phyloP scores from a whole-genome alignment of 805 yeast genomes.

The Pichia gijzeniarum region DNA sequence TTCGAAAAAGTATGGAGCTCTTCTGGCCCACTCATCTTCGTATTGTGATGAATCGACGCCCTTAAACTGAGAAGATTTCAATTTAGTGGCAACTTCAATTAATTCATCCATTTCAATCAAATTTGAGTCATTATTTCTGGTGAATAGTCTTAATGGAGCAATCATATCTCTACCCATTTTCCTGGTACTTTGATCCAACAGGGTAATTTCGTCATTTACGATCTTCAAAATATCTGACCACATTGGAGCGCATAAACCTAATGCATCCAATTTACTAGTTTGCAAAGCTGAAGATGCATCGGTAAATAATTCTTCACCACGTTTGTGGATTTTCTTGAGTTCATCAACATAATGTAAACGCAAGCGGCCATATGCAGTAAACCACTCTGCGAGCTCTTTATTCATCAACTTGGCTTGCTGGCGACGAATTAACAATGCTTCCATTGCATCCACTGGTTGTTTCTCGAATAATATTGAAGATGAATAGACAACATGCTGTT shows the following conservation, averaged over 20 bases:
- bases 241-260: constrained; percentile 37
- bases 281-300: constrained; percentile 35
- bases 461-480: constrained; percentile 33
- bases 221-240: constrained; percentile 40
- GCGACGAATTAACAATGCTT: constrained; percentile 50
- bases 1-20: constrained; percentile 72
- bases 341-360: constrained; percentile 43
- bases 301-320: constrained; percentile 31
- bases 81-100: constrained; percentile 20
- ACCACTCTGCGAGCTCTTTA: constrained; percentile 54
- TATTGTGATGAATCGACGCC: constrained; percentile 33
- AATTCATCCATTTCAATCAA: constrained; percentile 36
- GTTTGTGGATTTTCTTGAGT: constrained; percentile 34
- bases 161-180: constrained; percentile 51
- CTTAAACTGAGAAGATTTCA: constrained; percentile 8
- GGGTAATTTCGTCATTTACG: constrained; percentile 39
- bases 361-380: constrained; percentile 46
- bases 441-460: constrained; percentile 54
- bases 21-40: constrained; percentile 63
- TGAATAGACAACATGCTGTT: constrained; percentile 28
- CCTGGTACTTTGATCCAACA: constrained; percentile 40
- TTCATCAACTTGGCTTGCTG: constrained; percentile 50
- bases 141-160: constrained; percentile 46
- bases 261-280: constrained; percentile 42
- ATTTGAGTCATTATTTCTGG: constrained; percentile 44